phyloP scores from a whole-genome alignment of 768 basidiomycete genomes.

The Amanita muscaria region DNA sequence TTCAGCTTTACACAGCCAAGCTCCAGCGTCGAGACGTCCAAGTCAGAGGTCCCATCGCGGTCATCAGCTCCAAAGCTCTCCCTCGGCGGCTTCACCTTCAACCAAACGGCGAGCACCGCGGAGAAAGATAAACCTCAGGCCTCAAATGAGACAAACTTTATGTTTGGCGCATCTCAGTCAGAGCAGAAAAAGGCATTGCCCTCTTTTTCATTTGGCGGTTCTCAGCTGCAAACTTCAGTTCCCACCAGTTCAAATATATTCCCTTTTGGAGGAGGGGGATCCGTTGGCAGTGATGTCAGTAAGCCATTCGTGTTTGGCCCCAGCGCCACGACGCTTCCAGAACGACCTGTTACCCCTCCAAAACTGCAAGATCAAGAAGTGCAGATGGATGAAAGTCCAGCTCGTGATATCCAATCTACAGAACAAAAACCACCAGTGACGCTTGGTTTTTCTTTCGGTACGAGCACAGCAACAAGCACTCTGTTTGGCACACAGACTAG shows the following conservation, averaged over 20 bases:
- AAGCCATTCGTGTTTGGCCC: constrained; percentile 52
- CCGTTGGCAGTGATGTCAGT: constrained; percentile 34
- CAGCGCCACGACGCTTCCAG: constrained; percentile 20
- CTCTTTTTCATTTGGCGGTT: constrained; percentile 38
- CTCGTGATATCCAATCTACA: constrained; percentile 46
- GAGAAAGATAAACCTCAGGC: neutral
- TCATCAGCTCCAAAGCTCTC: constrained; percentile 28
- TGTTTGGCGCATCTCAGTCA: neutral
- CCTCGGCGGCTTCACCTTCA: constrained; percentile 22
- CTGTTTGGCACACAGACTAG: constrained; percentile 23
- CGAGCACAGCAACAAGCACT: constrained; percentile 21
- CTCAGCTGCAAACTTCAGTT: constrained; percentile 26
- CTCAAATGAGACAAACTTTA: neutral
- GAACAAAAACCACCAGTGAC: constrained; percentile 30
- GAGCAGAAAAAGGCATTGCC: constrained; percentile 17
- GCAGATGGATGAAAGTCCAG: constrained; percentile 78
- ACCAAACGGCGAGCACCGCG: neutral
- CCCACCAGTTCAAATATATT: constrained; percentile 26
- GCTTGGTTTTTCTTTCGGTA: constrained; percentile 41
- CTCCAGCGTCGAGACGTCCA: constrained; percentile 12
- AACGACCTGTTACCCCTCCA: constrained; percentile 59
- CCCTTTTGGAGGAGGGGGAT: constrained; percentile 40
- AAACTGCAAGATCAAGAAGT: constrained; percentile 56
- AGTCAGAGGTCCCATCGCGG: neutral
- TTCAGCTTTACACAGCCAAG: constrained; percentile 20